Percentiles rank a stretch among this genome's conserved stretches.
These are phyloP conservation scores for Aspergillus sclerotioniger DNA, from an alignment of 495 filamentous ascomycete species.

Conservation along the genomic window DNA sequence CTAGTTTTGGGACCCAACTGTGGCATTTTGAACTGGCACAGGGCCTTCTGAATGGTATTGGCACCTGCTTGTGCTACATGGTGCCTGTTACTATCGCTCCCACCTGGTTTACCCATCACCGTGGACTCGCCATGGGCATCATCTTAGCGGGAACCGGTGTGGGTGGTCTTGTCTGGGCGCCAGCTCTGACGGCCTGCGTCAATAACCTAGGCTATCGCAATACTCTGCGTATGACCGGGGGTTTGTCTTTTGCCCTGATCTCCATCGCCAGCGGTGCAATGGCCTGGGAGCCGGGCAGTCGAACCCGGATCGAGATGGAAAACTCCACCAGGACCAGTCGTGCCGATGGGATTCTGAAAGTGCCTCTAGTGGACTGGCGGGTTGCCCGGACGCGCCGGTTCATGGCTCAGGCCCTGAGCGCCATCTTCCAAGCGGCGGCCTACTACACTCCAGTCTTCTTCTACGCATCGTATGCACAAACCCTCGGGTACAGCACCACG, in stretches of 20 bases:
- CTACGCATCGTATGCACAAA: neutral
- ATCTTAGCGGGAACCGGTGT: neutral
- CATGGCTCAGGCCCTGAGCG: neutral
- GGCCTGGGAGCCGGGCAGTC: neutral
- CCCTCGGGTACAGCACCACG: neutral
- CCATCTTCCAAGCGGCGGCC: constrained; percentile 1
- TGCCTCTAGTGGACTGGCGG: constrained; percentile 5
- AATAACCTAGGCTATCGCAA: neutral
- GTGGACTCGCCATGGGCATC: neutral
- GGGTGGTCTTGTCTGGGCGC: neutral
- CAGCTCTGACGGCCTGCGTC: constrained; percentile 2
- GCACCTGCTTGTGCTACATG: constrained; percentile 1
- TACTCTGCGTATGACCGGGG: neutral
- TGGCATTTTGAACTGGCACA: neutral
- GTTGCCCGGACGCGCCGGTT: neutral
- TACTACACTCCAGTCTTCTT: constrained; percentile 3
- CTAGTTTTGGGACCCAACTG: neutral
- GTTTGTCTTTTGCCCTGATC: neutral
- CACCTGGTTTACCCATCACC: neutral
- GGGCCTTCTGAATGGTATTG: neutral
- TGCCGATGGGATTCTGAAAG: constrained; percentile 1
- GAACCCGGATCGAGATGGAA: neutral
- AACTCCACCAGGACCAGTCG: neutral
- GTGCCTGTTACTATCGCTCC: neutral
- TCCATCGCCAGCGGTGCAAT: neutral